Evolutionary conservation across 2,329 filamentous ascomycete genomes (phyloP).

Genomic region (Epichloe hybrida): DNA sequence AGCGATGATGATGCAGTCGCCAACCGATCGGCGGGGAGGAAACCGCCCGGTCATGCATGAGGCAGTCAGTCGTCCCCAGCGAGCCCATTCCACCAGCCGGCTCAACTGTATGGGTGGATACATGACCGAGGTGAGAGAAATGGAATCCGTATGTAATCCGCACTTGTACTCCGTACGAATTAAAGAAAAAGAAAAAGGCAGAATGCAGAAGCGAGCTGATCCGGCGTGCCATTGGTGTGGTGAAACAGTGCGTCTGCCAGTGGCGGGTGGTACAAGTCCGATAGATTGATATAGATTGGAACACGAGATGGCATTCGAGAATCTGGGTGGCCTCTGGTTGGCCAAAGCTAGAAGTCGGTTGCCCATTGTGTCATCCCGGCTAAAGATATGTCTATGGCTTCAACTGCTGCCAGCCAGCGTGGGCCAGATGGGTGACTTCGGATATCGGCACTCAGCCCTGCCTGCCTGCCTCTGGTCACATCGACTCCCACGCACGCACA

Average conservation of each 20-base stretch:
- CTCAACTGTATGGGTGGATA: too few species aligned
- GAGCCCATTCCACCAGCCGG: too few species aligned
- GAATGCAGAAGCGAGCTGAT: neutral
- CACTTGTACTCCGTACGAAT: too few species aligned
- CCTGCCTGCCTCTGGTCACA: neutral
- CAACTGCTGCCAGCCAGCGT: neutral
- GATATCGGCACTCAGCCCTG: neutral
- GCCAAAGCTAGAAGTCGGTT: neutral
- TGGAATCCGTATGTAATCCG: neutral
- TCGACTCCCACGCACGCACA: neutral
- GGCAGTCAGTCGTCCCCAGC: too few species aligned
- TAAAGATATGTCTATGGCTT: too few species aligned
- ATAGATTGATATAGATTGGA: neutral
- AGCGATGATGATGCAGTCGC: neutral
- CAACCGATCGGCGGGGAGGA: neutral
- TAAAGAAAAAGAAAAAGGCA: neutral
- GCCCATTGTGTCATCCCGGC: neutral
- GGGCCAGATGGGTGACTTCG: neutral
- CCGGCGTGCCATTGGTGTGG: conserved; percentile 1
- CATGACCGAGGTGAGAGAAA: too few species aligned
- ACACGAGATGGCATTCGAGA: neutral
- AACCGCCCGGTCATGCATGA: neutral
- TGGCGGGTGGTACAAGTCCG: neutral
- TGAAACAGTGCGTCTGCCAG: neutral
- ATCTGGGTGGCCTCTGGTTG: neutral